phyloP scores from a whole-genome alignment of 441 rosid species.

The Jatropha podagrica region DNA sequence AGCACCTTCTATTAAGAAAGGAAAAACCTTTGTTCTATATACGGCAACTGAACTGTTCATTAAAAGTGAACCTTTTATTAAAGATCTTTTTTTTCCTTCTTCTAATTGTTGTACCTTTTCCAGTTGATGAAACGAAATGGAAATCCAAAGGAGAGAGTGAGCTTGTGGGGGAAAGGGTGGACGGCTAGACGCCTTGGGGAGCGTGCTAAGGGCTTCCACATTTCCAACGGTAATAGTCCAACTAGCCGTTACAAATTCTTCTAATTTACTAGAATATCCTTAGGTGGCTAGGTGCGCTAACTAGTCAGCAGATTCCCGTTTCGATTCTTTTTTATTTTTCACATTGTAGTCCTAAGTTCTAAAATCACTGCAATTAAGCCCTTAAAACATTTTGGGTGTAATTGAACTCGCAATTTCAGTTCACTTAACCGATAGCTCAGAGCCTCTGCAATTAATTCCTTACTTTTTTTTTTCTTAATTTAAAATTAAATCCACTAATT shows the following conservation, averaged over 20 bases:
- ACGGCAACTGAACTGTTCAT: background rate
- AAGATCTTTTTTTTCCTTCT: background rate
- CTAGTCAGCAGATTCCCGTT: no score
- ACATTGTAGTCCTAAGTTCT: background rate
- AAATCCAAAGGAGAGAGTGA: background rate
- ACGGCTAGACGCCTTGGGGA: conserved; percentile 4
- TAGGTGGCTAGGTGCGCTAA: no score
- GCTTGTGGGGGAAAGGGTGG: background rate
- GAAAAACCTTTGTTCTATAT: background rate
- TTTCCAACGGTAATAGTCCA: conserved; percentile 12
- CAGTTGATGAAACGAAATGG: background rate
- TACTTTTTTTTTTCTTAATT: no score
- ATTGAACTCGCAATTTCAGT: no score
- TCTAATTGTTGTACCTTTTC: background rate
- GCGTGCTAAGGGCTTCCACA: conserved; percentile 17
- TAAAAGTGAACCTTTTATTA: background rate
- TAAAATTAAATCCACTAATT: no score
- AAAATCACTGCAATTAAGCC: background rate
- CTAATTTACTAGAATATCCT: conserved; percentile 7
- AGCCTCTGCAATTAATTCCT: no score
- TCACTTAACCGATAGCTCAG: no score
- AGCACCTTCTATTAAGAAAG: background rate
- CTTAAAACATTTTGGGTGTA: background rate
- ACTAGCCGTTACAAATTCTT: conserved; percentile 24
- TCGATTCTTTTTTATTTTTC: background rate